These are phyloP conservation scores for Apophysomyces elegans DNA, from an alignment of 371 early-diverging fungal species.

Conservation along the genomic window DNA sequence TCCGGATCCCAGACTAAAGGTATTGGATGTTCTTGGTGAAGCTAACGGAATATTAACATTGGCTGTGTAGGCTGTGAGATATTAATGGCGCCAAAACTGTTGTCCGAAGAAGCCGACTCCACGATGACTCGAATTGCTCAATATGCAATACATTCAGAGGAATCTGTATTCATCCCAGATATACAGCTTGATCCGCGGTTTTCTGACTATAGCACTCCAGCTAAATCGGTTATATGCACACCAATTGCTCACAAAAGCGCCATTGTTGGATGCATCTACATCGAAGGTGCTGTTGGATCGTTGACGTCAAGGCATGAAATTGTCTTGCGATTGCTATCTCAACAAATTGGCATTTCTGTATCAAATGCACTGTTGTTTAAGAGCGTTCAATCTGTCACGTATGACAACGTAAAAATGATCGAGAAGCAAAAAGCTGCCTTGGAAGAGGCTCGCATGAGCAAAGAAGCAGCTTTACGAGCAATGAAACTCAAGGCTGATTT, in stretches of 20 bases:
- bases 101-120: constrained; percentile 46
- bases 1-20: constrained; percentile 42
- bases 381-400: constrained; percentile 52
- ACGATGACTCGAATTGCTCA: constrained; percentile 44
- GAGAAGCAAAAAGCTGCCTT: constrained; percentile 54
- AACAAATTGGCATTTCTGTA: constrained; percentile 64
- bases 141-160: constrained; percentile 46
- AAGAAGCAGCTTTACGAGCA: constrained; percentile 53
- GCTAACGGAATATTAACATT: not conserved
- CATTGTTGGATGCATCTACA: constrained; percentile 63
- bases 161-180: constrained; percentile 44
- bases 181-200: constrained; percentile 49
- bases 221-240: constrained; percentile 59
- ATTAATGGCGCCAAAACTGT: constrained; percentile 30
- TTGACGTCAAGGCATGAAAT: constrained; percentile 57
- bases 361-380: constrained; percentile 63
- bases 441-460: constrained; percentile 55
- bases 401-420: constrained; percentile 54
- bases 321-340: constrained; percentile 55
- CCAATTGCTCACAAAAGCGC: constrained; percentile 61
- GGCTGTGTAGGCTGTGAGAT: constrained; percentile 37
- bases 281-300: constrained; percentile 57
- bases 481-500: constrained; percentile 59
- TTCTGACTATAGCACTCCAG: constrained; percentile 32
- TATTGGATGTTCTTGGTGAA: not conserved